Evolutionary conservation across 768 basidiomycete genomes (phyloP).

Genomic region (Steccherinum ochraceum): DNA sequence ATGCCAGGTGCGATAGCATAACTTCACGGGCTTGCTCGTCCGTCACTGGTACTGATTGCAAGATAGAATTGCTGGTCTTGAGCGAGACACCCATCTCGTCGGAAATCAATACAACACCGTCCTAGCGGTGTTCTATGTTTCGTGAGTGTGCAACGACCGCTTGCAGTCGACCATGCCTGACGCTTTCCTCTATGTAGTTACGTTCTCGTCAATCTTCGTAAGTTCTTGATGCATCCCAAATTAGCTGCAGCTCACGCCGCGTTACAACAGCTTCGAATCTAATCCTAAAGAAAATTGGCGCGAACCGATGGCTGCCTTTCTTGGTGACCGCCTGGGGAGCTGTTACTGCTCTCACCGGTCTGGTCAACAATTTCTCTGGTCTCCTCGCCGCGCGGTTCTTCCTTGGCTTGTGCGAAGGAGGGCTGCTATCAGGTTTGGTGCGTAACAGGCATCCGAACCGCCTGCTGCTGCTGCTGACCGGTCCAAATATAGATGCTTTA

Average conservation of each 20-base stretch:
- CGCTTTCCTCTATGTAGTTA: neutral
- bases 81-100: constrained; percentile 43
- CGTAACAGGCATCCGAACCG: constrained; percentile 3
- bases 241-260: neutral
- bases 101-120: constrained; percentile 59
- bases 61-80: constrained; percentile 50
- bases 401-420: constrained; percentile 61
- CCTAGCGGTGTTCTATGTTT: constrained; percentile 40
- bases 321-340: constrained; percentile 50
- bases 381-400: constrained; percentile 55
- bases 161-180: neutral
- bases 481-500: constrained; percentile 42
- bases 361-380: constrained; percentile 49
- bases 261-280: constrained; percentile 26
- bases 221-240: constrained; percentile 5
- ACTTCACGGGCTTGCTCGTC: neutral
- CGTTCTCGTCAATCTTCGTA: neutral
- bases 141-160: constrained; percentile 27
- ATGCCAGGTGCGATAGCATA: constrained; percentile 38
- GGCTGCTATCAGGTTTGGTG: constrained; percentile 59
- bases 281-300: constrained; percentile 27
- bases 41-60: neutral
- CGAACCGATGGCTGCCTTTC: constrained; percentile 51
- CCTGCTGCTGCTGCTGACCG: neutral
- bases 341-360: constrained; percentile 46